A percentile compares a stretch with the other conserved stretches of the same genome.
Evolutionary conservation across 768 basidiomycete species (phyloP).

Genomic region (Xerocomus brunneocitrinus): DNA sequence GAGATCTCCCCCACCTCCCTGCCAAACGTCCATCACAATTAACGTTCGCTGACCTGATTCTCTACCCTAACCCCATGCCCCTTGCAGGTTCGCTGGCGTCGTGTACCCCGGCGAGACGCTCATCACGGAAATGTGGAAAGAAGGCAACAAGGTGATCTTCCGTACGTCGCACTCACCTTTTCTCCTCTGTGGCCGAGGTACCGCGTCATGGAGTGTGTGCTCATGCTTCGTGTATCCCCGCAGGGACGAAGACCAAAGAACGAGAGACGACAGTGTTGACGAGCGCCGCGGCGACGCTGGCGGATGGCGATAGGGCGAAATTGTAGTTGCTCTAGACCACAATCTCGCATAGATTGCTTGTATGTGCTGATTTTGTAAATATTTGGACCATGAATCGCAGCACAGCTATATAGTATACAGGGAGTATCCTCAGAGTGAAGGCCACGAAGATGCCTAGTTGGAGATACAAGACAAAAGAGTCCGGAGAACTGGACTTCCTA

Average conservation of each 20-base stretch:
- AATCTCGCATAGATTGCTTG: background rate
- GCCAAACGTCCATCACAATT: background rate
- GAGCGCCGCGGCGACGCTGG: constrained; percentile 77
- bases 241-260: constrained; percentile 89
- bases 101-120: constrained; percentile 96
- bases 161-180: constrained; percentile 46
- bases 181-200: background rate
- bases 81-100: constrained; percentile 72
- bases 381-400: too few relatives aligned
- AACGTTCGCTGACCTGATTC: background rate
- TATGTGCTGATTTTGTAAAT: background rate
- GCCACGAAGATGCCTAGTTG: background rate
- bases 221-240: background rate
- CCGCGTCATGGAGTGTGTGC: background rate
- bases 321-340: constrained; percentile 33
- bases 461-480: background rate
- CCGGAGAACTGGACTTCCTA: background rate
- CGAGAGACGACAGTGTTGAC: constrained; percentile 65
- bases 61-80: background rate
- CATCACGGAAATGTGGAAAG: constrained; percentile 98
- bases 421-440: too few relatives aligned
- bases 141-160: constrained; percentile 86
- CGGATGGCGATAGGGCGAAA: constrained; percentile 52
- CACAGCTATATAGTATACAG: too few relatives aligned
- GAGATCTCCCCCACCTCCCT: background rate